Evolutionary conservation across 176 grass and related monocot genomes (phyloP).

Genomic region (Pharus latifolius): DNA sequence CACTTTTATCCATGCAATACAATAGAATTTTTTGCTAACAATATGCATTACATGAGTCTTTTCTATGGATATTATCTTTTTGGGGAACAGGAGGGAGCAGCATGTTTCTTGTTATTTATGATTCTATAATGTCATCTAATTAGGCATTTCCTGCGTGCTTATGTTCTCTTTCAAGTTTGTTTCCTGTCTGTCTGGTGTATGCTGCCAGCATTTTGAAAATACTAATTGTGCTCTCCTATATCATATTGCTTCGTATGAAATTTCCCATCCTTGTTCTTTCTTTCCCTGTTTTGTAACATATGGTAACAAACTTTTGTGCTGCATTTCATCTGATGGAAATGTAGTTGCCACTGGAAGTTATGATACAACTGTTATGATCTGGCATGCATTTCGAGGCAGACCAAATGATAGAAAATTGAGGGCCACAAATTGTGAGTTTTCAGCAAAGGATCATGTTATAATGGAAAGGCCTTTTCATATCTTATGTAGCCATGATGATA

Average conservation of each 20-base stretch:
- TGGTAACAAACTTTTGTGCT: slow-evolving; percentile 9
- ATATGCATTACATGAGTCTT: too few species aligned
- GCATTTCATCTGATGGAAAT: slow-evolving; percentile 84
- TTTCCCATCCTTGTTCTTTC: not conserved
- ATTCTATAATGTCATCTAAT: not conserved
- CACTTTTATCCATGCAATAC: not conserved
- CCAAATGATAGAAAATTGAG: slow-evolving; percentile 51
- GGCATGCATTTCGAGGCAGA: slow-evolving; percentile 86
- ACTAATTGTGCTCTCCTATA: not conserved
- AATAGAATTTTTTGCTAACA: not conserved
- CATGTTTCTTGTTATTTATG: not conserved
- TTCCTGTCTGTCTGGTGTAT: not conserved
- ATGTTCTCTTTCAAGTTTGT: not conserved
- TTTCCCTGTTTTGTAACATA: not conserved
- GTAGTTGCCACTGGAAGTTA: slow-evolving; percentile 91
- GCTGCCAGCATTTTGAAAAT: not conserved
- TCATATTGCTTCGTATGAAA: slow-evolving; percentile 2
- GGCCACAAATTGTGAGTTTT: slow-evolving; percentile 37
- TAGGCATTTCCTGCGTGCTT: not conserved
- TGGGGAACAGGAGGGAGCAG: not conserved
- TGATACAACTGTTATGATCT: slow-evolving; percentile 97
- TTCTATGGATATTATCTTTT: not conserved
- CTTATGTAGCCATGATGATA: slow-evolving; percentile 93
- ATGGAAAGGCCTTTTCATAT: slow-evolving; percentile 83
- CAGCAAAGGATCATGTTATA: slow-evolving; percentile 67